Conservation (phyloP, 352 stramenopile species). For the Pythium monospermum region DNA sequence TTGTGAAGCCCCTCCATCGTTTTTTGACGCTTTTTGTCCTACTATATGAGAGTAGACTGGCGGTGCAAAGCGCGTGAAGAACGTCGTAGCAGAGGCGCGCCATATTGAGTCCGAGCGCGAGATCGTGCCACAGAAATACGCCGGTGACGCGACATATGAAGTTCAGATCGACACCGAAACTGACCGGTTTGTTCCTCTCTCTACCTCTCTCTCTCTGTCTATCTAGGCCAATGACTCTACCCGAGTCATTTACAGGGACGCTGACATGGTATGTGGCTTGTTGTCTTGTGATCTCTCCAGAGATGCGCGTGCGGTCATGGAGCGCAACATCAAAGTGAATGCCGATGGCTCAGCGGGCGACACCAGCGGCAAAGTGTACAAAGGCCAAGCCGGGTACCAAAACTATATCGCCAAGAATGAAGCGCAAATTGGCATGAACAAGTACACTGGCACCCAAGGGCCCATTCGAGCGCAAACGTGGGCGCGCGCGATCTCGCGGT, state of each 20-base stretch:
- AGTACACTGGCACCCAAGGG: slow-evolving; percentile 90
- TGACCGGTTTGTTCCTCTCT: no score
- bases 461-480: slow-evolving; percentile 94
- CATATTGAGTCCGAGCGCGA: slow-evolving; percentile 69
- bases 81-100: slow-evolving; percentile 43
- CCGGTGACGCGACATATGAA: slow-evolving; percentile 79
- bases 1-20: no score
- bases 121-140: slow-evolving; percentile 74
- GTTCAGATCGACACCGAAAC: slow-evolving; percentile 79
- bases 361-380: slow-evolving; percentile 77
- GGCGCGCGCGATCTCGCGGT: slow-evolving; percentile 92
- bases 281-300: no score
- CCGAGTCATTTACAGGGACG: no score
- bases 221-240: no score
- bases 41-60: slow-evolving; percentile 40
- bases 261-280: no score
- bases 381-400: slow-evolving; percentile 79
- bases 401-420: slow-evolving; percentile 88
- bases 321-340: slow-evolving; percentile 73
- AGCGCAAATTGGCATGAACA: slow-evolving; percentile 85
- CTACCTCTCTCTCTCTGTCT: no score
- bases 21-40: neutral
- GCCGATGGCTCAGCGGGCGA: slow-evolving; percentile 58
- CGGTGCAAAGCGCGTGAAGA: slow-evolving; percentile 46
- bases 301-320: slow-evolving; percentile 74